Base-by-base conservation (phyloP, 1,284 basidiomycete genomes). In the Fomitopsis betulina region DNA sequence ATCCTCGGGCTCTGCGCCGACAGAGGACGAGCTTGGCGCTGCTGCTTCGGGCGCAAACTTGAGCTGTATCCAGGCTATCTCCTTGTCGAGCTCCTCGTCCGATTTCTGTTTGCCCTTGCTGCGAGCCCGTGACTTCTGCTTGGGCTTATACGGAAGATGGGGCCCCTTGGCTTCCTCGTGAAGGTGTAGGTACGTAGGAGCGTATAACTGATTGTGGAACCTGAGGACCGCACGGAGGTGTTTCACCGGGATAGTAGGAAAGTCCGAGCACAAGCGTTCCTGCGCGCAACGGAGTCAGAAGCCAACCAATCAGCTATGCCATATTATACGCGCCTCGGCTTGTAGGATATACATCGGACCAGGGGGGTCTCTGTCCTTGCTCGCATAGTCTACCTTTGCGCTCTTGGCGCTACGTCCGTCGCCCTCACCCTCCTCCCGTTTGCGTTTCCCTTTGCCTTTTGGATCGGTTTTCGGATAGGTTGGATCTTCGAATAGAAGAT, bases 401-500 rank as follows among this genome's bases (percentile, higher is more conserved):
- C 61, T 65, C 15, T 10, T 61, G 7, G 54, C 60, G 39, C 57
- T 61, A 17, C 61, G 65, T 5, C 60, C 70, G 12, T 58, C 60
- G 13, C 67, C 60, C 33, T 70, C 69, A 27, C 63, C 56, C 19
- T 64, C 71, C 12, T 70, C 68, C 32, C 69, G 70, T 67, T 79
- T 81, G 35, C 80, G 76, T 68, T 87, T 88, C 32, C 78, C 78
- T 65, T 82, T 82, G 7, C 62, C 68, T 74, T 69, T 80, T 73
- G 53, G 50, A 35, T 81, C 78, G 3, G 75, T 70, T 62, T 79
- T 86, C 0, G 88, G 89, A 64, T 90, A 90, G 10, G 70, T 66
- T 0, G 80, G 73, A 57, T 84, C 73, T 61, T 91, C 89, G 51
- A 91, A 81, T 0, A 91, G 74, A 8, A 69, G 60, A 52, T 87